phyloP scores from a whole-genome alignment of 768 basidiomycete genomes.

The Lactarius tabidus region DNA sequence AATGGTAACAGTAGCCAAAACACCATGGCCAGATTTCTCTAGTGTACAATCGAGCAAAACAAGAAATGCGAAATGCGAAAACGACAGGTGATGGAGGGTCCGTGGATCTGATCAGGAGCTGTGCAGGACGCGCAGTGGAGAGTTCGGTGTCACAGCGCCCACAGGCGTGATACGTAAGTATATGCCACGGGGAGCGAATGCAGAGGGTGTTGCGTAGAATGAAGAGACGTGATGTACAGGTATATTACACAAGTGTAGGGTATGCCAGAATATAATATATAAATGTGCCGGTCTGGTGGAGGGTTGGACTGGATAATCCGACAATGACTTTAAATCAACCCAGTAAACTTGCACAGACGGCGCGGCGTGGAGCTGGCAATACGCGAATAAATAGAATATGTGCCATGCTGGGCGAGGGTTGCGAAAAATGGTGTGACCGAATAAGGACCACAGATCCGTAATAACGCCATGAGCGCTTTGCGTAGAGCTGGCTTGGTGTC shows the following conservation, averaged over 20 bases:
- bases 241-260: slow-evolving; percentile 26
- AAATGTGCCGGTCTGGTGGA: slow-evolving; percentile 1
- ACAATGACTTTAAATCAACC: slow-evolving; percentile 3
- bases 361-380: slow-evolving; percentile 12
- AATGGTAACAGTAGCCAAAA: not conserved
- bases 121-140: not conserved
- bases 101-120: not conserved
- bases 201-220: not conserved
- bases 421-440: slow-evolving; percentile 1
- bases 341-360: slow-evolving; percentile 12
- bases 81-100: not conserved
- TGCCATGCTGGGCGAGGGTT: slow-evolving; percentile 9
- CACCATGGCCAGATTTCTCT: slow-evolving; percentile 17
- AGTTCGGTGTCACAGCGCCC: not conserved
- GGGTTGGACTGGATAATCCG: slow-evolving; percentile 11
- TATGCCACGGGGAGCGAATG: not conserved
- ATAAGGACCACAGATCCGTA: slow-evolving; percentile 11
- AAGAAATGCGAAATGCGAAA: slow-evolving; percentile 10
- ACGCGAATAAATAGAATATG: slow-evolving; percentile 22
- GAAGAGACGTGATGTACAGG: slow-evolving; percentile 11
- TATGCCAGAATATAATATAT: slow-evolving; percentile 23
- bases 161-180: not conserved
- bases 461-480: slow-evolving; percentile 3
- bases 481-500: not conserved
- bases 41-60: slow-evolving; percentile 18